A percentile compares a stretch with the other conserved stretches of the same genome.
Conservation (phyloP, 2,329 filamentous ascomycete genomes). For the Grosmannia penicillata region DNA sequence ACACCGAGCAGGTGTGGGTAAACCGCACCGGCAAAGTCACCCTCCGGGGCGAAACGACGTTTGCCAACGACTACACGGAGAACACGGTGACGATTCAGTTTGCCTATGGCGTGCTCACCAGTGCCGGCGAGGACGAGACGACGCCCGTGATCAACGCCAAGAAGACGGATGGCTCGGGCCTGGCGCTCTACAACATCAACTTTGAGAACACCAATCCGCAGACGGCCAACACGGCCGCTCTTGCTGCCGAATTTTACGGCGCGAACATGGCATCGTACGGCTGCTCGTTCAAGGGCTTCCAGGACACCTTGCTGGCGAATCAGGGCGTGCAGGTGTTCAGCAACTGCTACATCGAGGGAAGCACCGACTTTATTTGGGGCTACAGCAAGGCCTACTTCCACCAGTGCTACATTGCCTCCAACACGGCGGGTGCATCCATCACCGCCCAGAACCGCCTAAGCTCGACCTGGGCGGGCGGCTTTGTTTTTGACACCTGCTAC, state of each 20-base stretch:
- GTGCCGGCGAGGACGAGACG: conserved; percentile 22
- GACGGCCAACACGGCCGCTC: conserved; percentile 12
- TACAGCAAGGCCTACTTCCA: conserved; percentile 13
- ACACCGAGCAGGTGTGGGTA: conserved; percentile 24
- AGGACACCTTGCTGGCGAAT: conserved; percentile 17
- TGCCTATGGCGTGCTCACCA: conserved; percentile 23
- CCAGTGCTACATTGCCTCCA: conserved; percentile 22
- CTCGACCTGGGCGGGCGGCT: conserved; percentile 13
- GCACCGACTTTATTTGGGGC: conserved; percentile 12
- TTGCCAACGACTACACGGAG: conserved; percentile 20
- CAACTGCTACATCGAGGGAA: conserved; percentile 19
- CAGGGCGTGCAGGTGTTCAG: conserved; percentile 18
- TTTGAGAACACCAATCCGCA: conserved; percentile 17
- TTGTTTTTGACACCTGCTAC: conserved; percentile 21
- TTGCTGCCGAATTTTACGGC: conserved; percentile 20
- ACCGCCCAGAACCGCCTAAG: conserved; percentile 18
- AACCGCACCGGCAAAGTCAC: conserved; percentile 24
- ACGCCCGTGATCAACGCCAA: conserved; percentile 29
- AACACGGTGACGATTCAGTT: conserved; percentile 22
- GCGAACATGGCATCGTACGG: conserved; percentile 17
- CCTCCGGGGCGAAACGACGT: conserved; percentile 18
- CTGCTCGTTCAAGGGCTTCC: conserved; percentile 15
- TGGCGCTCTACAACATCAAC: conserved; percentile 38
- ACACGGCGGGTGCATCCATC: conserved; percentile 18
- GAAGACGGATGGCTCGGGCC: conserved; percentile 24